Evolutionary conservation across 306 rosid species (phyloP).

Genomic region (Crataegus laevigata): DNA sequence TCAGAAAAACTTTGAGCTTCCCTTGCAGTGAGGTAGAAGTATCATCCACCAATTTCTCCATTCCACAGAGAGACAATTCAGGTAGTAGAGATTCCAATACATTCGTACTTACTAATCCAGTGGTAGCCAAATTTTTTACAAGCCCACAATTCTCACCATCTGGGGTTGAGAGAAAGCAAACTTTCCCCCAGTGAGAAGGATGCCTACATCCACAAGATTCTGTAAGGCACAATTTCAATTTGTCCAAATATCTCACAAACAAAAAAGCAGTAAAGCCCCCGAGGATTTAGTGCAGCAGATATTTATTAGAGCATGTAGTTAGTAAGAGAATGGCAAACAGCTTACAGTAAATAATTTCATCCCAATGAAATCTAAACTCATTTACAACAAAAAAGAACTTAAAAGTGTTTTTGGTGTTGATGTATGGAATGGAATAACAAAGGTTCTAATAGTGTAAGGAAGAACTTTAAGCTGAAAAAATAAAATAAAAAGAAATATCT

Average conservation of each 20-base stretch:
- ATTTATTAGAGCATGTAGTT: not conserved
- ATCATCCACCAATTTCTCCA: conserved; percentile 73
- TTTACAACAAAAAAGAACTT: not conserved
- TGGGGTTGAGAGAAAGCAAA: conserved; percentile 90
- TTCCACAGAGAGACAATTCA: conserved; percentile 50
- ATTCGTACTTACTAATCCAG: conserved; percentile 72
- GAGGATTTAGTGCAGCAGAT: not conserved
- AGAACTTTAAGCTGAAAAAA: not conserved
- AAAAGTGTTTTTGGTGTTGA: not conserved
- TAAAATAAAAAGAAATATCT: not conserved
- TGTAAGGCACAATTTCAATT: conserved; percentile 8
- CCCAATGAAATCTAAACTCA: not conserved
- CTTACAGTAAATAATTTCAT: not conserved
- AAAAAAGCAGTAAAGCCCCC: not conserved
- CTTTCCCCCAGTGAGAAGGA: conserved; percentile 99
- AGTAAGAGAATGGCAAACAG: not conserved
- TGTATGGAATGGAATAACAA: not conserved
- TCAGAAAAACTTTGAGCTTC: conserved; percentile 62
- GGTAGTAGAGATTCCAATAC: conserved; percentile 33
- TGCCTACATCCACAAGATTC: conserved; percentile 60
- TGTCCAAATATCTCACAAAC: not conserved
- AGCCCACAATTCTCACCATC: conserved; percentile 99
- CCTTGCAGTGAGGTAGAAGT: conserved; percentile 42
- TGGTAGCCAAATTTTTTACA: conserved; percentile 78
- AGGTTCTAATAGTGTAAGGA: not conserved